Conservation (phyloP, 345 rosid genomes). For the Brassica rapa region DNA sequence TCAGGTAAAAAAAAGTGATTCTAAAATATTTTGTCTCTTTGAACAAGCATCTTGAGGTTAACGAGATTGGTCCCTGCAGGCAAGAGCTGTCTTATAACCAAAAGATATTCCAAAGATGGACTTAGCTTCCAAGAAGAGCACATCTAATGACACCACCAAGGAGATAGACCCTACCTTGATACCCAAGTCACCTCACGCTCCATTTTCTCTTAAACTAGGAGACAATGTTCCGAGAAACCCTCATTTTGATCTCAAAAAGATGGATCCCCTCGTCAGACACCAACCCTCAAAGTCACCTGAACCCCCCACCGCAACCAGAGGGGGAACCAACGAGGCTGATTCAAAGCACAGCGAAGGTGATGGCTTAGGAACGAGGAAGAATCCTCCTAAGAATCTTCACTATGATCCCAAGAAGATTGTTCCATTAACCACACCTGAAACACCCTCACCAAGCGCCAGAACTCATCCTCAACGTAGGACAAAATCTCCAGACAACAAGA, state of each 20-base stretch:
- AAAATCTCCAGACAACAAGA: slow-evolving; percentile 35
- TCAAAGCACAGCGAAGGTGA: slow-evolving; percentile 32
- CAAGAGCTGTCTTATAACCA: slow-evolving; percentile 11
- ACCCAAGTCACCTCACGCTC: slow-evolving; percentile 34
- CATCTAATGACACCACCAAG: slow-evolving; percentile 27
- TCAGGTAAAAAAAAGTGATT: slow-evolving; percentile 19
- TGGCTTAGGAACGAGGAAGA: slow-evolving; percentile 12
- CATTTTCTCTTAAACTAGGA: slow-evolving; percentile 35
- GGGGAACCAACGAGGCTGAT: slow-evolving; percentile 27
- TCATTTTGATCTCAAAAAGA: slow-evolving; percentile 50
- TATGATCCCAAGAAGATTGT: slow-evolving; percentile 41
- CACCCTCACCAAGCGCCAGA: slow-evolving; percentile 21
- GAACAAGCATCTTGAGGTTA: background rate
- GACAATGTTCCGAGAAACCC: slow-evolving; percentile 53
- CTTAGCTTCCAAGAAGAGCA: slow-evolving; percentile 40
- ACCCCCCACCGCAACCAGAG: slow-evolving; percentile 20
- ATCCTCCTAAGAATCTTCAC: slow-evolving; percentile 26
- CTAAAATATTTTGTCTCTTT: slow-evolving; percentile 16
- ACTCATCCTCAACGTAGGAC: slow-evolving; percentile 9
- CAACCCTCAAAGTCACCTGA: slow-evolving; percentile 36
- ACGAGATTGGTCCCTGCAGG: slow-evolving; percentile 18
- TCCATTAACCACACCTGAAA: slow-evolving; percentile 34
- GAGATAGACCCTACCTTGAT: slow-evolving; percentile 29
- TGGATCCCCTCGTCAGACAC: slow-evolving; percentile 48
- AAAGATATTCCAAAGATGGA: slow-evolving; percentile 27